These are phyloP conservation scores for Chaetoscypha palmicola DNA, from an alignment of 2,329 filamentous ascomycete species.

Conservation along the genomic window DNA sequence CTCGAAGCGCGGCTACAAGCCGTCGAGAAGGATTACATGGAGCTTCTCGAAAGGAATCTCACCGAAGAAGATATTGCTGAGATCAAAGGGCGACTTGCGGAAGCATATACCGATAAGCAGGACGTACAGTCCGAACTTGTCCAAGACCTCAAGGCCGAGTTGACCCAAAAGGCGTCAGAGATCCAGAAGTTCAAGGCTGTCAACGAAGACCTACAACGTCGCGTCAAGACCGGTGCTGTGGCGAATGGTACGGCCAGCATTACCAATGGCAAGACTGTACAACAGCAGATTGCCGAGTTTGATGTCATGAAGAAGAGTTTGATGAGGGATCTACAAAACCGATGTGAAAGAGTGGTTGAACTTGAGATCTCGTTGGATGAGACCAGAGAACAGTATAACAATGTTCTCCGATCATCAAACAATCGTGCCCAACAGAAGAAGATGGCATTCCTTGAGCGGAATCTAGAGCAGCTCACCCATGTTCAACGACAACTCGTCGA, in stretches of 20 bases:
- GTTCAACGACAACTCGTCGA: constrained; percentile 97
- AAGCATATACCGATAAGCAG: constrained; percentile 69
- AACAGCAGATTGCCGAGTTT: constrained; percentile 97
- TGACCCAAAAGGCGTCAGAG: constrained; percentile 72
- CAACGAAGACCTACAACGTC: constrained; percentile 71
- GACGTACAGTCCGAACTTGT: constrained; percentile 66
- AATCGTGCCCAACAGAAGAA: constrained; percentile 99
- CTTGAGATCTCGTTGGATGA: constrained; percentile 96
- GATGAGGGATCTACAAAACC: constrained; percentile 97
- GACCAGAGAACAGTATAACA: constrained; percentile 98
- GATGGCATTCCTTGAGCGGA: constrained; percentile 98
- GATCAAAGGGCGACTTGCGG: constrained; percentile 70
- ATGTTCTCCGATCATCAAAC: constrained; percentile 91
- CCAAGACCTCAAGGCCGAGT: constrained; percentile 69
- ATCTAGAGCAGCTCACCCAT: constrained; percentile 94
- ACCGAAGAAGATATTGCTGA: constrained; percentile 74
- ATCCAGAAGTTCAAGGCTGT: constrained; percentile 73
- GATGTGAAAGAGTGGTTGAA: constrained; percentile 95
- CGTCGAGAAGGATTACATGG: constrained; percentile 78
- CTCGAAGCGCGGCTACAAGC: constrained; percentile 68
- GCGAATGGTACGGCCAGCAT: constrained; percentile 53
- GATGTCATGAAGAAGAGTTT: constrained; percentile 99
- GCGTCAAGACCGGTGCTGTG: constrained; percentile 56
- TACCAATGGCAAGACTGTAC: constrained; percentile 80
- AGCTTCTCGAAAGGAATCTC: constrained; percentile 72